Evolutionary conservation across 345 rosid genomes (phyloP).

Genomic region (Brassica rapa): DNA sequence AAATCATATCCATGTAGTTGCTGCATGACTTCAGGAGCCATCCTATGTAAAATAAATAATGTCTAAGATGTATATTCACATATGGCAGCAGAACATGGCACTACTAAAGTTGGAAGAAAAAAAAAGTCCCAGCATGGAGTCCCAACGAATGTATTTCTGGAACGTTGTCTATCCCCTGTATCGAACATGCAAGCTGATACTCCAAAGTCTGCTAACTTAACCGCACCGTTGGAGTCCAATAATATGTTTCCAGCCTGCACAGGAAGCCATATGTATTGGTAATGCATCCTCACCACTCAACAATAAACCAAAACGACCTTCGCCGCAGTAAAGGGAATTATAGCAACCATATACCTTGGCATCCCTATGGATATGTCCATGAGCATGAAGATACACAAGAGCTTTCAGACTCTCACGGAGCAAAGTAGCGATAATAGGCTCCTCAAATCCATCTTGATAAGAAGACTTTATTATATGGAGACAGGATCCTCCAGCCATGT

Average conservation of each 20-base stretch:
- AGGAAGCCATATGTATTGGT: slow-evolving; percentile 26
- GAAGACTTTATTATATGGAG: slow-evolving; percentile 89
- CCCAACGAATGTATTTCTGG: slow-evolving; percentile 97
- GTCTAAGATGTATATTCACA: not conserved
- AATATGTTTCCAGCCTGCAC: slow-evolving; percentile 94
- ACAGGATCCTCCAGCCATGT: slow-evolving; percentile 98
- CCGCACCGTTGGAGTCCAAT: slow-evolving; percentile 71
- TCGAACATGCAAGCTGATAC: slow-evolving; percentile 99
- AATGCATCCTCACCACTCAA: slow-evolving; percentile 12
- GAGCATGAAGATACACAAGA: slow-evolving; percentile 82
- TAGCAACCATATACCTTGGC: slow-evolving; percentile 67
- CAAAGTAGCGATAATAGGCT: slow-evolving; percentile 85
- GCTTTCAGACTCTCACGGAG: slow-evolving; percentile 91
- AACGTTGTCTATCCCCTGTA: slow-evolving; percentile 93
- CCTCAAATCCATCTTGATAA: slow-evolving; percentile 88
- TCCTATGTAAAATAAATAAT: too few species aligned
- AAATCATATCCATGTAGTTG: too few species aligned
- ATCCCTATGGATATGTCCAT: slow-evolving; percentile 97
- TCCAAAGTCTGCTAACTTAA: slow-evolving; percentile 96
- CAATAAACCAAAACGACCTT: slow-evolving; percentile 1
- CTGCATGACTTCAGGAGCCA: too few species aligned
- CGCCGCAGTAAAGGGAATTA: slow-evolving; percentile 1
- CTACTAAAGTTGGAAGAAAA: slow-evolving; percentile 3
- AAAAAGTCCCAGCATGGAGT: slow-evolving; percentile 91
- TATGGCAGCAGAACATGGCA: slow-evolving; percentile 21